Evolutionary conservation across 139 green algal genomes (phyloP), one percentile per base, ranked within the genome.

Genomic region (Haematococcus sp.): DNA sequence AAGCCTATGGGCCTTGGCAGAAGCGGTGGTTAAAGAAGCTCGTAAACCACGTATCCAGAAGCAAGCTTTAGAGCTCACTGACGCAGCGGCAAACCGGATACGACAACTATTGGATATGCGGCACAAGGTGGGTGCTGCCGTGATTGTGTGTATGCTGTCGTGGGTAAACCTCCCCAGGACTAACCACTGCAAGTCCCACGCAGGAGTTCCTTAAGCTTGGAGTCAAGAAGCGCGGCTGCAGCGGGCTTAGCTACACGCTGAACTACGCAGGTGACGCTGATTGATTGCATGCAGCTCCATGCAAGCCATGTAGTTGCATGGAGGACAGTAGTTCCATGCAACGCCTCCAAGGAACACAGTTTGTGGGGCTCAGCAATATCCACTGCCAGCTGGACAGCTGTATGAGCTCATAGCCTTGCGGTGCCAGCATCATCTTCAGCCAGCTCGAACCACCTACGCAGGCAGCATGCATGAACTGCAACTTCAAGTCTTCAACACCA

Each of bases 241-340:
- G 97, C 77, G 96, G 96, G 5, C 79, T 99, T 28, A 92, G 84
- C 52, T 99, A 99, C 81, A 99, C 95, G 1, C 76, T 99, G 0
- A 98, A 99, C 64, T 99, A 99, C 63, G 86, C 94, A 66, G 91
- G 88, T 91, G 34, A 59, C 16, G 54, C 9, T 63, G 54, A 13
- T 63, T 4, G 16, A 13, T 63, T 11, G 13, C 13, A 27, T 63
- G 54, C n/a, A 33, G 54, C 54, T 11, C 5, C 13, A 33, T 27
- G 54, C 23, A 27, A 63, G 54, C 54, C 54, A 30, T 63, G 54
- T 17, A 30, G 9, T 33, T 30, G 54, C 54, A 30, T 30, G n/a
- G 9, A 63, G 40, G 7, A 11, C 11, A 7, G 7, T 11, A 49
- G 7, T 11, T 7, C 40, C 40, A 19, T 49, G 40, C n/a, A n/a